phyloP scores from a whole-genome alignment of 1,139 yeast species.

The Lodderomyces jiufengensis region DNA sequence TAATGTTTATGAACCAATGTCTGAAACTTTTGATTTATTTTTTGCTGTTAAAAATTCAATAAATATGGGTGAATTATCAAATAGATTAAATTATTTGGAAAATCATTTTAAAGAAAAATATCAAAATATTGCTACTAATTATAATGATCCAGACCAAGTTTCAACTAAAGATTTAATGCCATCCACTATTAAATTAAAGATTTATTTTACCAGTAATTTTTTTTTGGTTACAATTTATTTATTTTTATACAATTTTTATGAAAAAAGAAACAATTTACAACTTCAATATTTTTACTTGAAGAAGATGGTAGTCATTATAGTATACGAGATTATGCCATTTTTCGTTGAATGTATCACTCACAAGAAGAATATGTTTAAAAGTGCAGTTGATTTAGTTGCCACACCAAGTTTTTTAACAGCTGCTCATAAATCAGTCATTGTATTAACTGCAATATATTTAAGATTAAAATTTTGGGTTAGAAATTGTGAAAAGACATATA shows the following conservation, averaged over 20 bases:
- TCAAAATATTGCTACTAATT: conserved; percentile 10
- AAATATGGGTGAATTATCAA: conserved; percentile 18
- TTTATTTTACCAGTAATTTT: conserved; percentile 21
- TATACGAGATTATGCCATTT: conserved; percentile 32
- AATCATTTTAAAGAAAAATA: conserved; percentile 15
- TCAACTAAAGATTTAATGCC: conserved; percentile 8
- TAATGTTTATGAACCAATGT: conserved; percentile 17
- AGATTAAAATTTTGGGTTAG: conserved; percentile 16
- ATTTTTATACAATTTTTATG: conserved; percentile 38
- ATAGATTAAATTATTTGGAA: conserved; percentile 18
- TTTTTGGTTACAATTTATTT: conserved; percentile 25
- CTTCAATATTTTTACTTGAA: conserved; percentile 29
- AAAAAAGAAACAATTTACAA: conserved; percentile 21
- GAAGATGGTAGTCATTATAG: conserved; percentile 24
- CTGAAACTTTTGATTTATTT: conserved; percentile 17
- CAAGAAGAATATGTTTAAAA: conserved; percentile 17
- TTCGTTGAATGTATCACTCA: conserved; percentile 22
- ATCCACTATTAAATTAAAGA: conserved; percentile 20
- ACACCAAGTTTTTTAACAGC: conserved; percentile 35
- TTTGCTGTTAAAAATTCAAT: conserved; percentile 20
- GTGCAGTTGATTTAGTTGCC: conserved; percentile 31
- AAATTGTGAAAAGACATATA: conserved; percentile 9
- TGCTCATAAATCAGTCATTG: conserved; percentile 29
- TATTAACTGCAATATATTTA: conserved; percentile 21
- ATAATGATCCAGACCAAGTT: conserved; percentile 4